Percentiles rank a stretch among this genome's conserved stretches.
phyloP scores from a whole-genome alignment of 306 rosid genomes.

The Glycine latifolia region DNA sequence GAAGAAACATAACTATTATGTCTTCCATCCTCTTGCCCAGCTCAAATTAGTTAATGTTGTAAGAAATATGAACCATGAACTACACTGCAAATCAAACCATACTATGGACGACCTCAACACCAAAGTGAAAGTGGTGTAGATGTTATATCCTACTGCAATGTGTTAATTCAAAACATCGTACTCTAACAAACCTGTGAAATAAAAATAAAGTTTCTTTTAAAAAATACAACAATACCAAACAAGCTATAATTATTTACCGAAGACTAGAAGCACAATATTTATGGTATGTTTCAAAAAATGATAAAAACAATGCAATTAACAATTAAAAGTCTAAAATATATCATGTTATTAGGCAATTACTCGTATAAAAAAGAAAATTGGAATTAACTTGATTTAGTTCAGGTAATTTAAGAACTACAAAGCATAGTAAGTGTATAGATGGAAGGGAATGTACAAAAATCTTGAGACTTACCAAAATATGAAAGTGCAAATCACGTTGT shows the following conservation, averaged over 20 bases:
- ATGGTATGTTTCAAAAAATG: neutral
- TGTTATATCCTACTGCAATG: constrained; percentile 4
- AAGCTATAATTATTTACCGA: neutral
- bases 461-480: neutral
- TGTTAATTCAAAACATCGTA: neutral
- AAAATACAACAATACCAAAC: neutral
- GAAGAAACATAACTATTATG: constrained; percentile 28
- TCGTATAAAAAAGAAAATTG: neutral
- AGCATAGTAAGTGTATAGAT: neutral
- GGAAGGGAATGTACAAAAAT: neutral
- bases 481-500: constrained; percentile 4
- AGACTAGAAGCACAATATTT: neutral
- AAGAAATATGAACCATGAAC: constrained; percentile 3
- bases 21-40: constrained; percentile 15
- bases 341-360: neutral
- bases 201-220: constrained; percentile 1
- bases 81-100: constrained; percentile 30
- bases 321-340: neutral
- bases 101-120: neutral
- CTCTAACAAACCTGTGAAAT: constrained; percentile 42
- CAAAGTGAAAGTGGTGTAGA: neutral
- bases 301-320: neutral
- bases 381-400: neutral
- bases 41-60: neutral
- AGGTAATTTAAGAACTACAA: constrained; percentile 20